Evolutionary conservation across 108 stramenopile genomes (phyloP).

Genomic region (Conticribra guillardii): DNA sequence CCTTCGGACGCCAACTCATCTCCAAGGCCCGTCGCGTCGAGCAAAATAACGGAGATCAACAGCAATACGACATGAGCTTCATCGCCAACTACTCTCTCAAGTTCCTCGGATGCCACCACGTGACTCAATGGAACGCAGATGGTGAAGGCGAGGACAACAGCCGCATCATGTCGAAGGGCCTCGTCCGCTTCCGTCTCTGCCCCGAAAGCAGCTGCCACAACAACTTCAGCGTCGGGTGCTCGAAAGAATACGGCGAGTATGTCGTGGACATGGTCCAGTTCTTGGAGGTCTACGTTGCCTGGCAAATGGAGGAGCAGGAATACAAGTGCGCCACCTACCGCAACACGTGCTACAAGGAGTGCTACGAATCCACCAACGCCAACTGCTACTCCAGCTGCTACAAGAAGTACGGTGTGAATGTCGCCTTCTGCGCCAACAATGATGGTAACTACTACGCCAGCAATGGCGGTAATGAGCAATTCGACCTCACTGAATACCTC

Average conservation of each 20-base stretch:
- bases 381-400: constrained; percentile 53
- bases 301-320: constrained; percentile 57
- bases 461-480: constrained; percentile 23
- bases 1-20: constrained; percentile 60
- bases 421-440: constrained; percentile 32
- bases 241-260: constrained; percentile 77
- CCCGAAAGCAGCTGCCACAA: constrained; percentile 62
- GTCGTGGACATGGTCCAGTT: constrained; percentile 84
- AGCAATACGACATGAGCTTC: constrained; percentile 41
- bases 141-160: constrained; percentile 16
- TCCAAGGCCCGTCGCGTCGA: constrained; percentile 58
- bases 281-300: constrained; percentile 48
- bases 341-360: constrained; percentile 51
- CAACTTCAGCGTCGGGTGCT: constrained; percentile 63
- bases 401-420: constrained; percentile 41
- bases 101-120: constrained; percentile 86
- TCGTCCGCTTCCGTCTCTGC: constrained; percentile 87
- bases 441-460: constrained; percentile 3
- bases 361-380: constrained; percentile 42
- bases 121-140: constrained; percentile 69
- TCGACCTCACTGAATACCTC: constrained; percentile 30
- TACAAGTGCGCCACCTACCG: constrained; percentile 49
- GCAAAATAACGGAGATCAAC: constrained; percentile 12
- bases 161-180: constrained; percentile 76
- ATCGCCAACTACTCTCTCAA: constrained; percentile 76